A percentile compares a stretch with the other conserved stretches of the same genome.
These are phyloP conservation scores for Coemansia sp. DNA, from an alignment of 192 early-diverging fungal species.

Conservation along the genomic window DNA sequence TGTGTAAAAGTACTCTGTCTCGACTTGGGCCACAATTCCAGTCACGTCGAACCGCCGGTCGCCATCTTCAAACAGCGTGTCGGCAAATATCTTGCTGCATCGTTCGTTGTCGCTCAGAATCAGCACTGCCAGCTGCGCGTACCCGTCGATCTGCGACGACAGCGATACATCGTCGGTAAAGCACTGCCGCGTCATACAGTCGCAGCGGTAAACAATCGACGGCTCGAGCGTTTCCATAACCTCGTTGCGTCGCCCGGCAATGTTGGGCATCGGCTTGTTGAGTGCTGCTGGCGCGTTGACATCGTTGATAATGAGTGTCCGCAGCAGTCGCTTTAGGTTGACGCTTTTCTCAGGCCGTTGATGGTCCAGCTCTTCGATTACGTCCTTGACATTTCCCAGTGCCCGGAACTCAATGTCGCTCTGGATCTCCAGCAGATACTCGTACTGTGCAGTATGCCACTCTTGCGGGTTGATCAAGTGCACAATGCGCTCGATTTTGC, in stretches of 20 bases:
- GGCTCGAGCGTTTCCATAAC: conserved; percentile 26
- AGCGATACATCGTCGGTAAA: conserved; percentile 37
- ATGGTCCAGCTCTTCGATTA: conserved; percentile 52
- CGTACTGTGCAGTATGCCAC: conserved; percentile 44
- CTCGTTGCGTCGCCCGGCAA: conserved; percentile 38
- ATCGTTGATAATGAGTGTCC: conserved; percentile 34
- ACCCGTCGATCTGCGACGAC: conserved; percentile 31
- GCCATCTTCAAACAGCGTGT: conserved; percentile 41
- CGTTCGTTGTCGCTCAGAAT: conserved; percentile 40
- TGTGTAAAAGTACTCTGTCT: conserved; percentile 43
- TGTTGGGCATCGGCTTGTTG: conserved; percentile 47
- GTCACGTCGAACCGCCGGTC: conserved; percentile 55
- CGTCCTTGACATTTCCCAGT: conserved; percentile 32
- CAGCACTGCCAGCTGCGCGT: conserved; percentile 34
- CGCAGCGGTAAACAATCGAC: conserved; percentile 45
- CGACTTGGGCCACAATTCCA: conserved; percentile 45
- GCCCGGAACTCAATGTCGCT: conserved; percentile 38
- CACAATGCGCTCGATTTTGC: conserved; percentile 47
- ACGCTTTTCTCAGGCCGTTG: conserved; percentile 24
- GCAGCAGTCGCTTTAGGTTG: conserved; percentile 18
- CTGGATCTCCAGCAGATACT: conserved; percentile 38
- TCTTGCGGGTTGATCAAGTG: conserved; percentile 51
- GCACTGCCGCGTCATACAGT: conserved; percentile 36
- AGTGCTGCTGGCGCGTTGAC: conserved; percentile 30
- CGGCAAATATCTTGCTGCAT: conserved; percentile 36